Evolutionary conservation across 257 asterid species (phyloP).

Genomic region (Nicotiana tomentosiformis): DNA sequence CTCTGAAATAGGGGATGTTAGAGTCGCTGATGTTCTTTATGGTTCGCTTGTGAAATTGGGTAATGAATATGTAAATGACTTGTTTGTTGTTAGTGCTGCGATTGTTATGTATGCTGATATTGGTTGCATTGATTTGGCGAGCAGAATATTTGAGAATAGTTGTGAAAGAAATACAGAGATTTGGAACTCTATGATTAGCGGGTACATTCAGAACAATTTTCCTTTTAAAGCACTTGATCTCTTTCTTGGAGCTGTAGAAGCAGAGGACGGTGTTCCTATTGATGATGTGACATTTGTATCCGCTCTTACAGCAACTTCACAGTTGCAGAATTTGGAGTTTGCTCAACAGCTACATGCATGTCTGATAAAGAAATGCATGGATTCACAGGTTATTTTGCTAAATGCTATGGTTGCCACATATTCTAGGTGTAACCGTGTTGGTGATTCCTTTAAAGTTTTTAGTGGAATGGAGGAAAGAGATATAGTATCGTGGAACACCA

Average conservation of each 20-base stretch:
- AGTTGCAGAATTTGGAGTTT: slow-evolving; percentile 40
- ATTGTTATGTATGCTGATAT: slow-evolving; percentile 70
- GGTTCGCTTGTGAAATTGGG: slow-evolving; percentile 53
- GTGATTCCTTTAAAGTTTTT: slow-evolving; percentile 50
- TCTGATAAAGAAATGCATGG: slow-evolving; percentile 40
- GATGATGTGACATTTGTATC: slow-evolving; percentile 67
- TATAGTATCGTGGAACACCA: slow-evolving; percentile 73
- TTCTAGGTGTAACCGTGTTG: slow-evolving; percentile 50
- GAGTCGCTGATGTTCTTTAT: slow-evolving; percentile 43
- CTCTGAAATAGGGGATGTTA: slow-evolving; percentile 34
- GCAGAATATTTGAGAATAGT: slow-evolving; percentile 50
- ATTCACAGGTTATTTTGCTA: slow-evolving; percentile 33
- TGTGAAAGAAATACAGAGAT: slow-evolving; percentile 58
- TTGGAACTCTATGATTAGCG: slow-evolving; percentile 70
- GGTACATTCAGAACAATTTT: slow-evolving; percentile 46
- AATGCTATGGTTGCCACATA: slow-evolving; percentile 58
- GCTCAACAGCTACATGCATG: slow-evolving; percentile 61
- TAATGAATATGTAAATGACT: slow-evolving; percentile 40
- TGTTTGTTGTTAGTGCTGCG: slow-evolving; percentile 66
- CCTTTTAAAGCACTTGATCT: slow-evolving; percentile 48
- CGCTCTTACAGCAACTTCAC: slow-evolving; percentile 60
- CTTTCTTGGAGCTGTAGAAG: slow-evolving; percentile 43
- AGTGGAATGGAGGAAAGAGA: slow-evolving; percentile 57
- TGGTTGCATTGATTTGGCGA: slow-evolving; percentile 42
- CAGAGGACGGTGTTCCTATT: slow-evolving; percentile 25